Percentiles rank a stretch among this genome's conserved stretches.
Evolutionary conservation across 2,329 filamentous ascomycete genomes (phyloP).

Genomic region (Alternaria gansuensis): DNA sequence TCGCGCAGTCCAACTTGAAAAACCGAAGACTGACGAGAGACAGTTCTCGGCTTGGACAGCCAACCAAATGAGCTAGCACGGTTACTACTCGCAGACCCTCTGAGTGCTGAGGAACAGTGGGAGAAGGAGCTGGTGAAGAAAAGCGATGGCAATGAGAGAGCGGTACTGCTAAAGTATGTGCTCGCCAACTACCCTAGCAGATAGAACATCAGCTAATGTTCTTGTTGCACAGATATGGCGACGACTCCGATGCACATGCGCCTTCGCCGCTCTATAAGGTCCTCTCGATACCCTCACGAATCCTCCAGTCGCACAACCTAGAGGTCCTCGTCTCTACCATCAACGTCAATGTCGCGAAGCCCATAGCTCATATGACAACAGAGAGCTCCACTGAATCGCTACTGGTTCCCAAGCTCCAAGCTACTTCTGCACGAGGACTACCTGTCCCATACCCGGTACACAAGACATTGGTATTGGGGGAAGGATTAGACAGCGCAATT

Average conservation of each 20-base stretch:
- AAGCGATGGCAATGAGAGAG: slow-evolving; percentile 46
- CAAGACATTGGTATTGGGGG: slow-evolving; percentile 75
- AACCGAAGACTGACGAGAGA: slow-evolving; percentile 30
- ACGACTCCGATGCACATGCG: slow-evolving; percentile 57
- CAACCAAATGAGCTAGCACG: slow-evolving; percentile 69
- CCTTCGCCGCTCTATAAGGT: slow-evolving; percentile 66
- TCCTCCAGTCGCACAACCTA: slow-evolving; percentile 67
- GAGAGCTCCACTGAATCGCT: slow-evolving; percentile 68
- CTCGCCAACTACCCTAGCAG: neutral
- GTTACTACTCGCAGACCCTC: slow-evolving; percentile 62
- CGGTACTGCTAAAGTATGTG: slow-evolving; percentile 54
- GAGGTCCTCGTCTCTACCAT: slow-evolving; percentile 69
- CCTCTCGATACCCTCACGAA: slow-evolving; percentile 69
- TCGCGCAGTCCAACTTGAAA: slow-evolving; percentile 17
- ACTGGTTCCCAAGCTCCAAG: slow-evolving; percentile 77
- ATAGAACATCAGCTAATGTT: slow-evolving; percentile 24
- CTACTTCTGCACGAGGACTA: slow-evolving; percentile 70
- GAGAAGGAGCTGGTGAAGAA: slow-evolving; percentile 53
- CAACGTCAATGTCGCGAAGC: slow-evolving; percentile 55
- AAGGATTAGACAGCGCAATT: slow-evolving; percentile 74
- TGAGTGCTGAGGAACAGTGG: slow-evolving; percentile 55
- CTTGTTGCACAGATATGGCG: slow-evolving; percentile 60
- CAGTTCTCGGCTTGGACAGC: slow-evolving; percentile 62
- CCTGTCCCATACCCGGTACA: slow-evolving; percentile 84
- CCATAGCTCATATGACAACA: slow-evolving; percentile 32